Conservation (phyloP, 768 basidiomycete species). For the Lentinus brumalis region DNA sequence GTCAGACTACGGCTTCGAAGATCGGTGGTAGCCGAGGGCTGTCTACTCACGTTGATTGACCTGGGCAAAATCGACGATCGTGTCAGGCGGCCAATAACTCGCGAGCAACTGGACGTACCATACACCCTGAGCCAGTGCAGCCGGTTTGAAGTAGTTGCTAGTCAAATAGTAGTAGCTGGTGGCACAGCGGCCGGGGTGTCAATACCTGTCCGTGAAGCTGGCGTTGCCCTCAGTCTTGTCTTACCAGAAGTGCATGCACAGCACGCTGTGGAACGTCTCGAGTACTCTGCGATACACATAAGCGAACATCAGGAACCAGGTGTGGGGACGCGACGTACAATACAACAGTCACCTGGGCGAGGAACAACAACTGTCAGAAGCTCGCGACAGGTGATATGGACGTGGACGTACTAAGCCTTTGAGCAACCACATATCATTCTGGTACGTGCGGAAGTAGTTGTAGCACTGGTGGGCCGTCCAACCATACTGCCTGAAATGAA, state of each 20-base stretch:
- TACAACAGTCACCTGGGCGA: not conserved
- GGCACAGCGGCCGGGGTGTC: not conserved
- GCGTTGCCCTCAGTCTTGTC: not conserved
- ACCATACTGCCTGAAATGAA: slow-evolving; percentile 8
- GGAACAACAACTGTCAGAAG: not conserved
- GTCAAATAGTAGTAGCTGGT: slow-evolving; percentile 11
- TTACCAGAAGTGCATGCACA: slow-evolving; percentile 14
- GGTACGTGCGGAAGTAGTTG: slow-evolving; percentile 8
- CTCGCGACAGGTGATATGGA: not conserved
- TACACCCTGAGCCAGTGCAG: slow-evolving; percentile 3
- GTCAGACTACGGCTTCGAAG: not conserved
- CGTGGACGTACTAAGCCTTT: not conserved
- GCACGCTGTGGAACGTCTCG: slow-evolving; percentile 11
- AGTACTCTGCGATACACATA: not conserved
- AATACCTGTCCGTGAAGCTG: not conserved
- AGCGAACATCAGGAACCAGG: not conserved
- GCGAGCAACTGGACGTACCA: slow-evolving; percentile 3
- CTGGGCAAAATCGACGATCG: not conserved
- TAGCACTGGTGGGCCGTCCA: slow-evolving; percentile 14
- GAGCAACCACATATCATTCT: not conserved
- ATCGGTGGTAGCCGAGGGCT: not conserved
- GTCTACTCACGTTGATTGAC: slow-evolving; percentile 9
- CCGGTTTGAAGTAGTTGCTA: slow-evolving; percentile 15
- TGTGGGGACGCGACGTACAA: not conserved
- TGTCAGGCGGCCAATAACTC: not conserved